Evolutionary conservation across 106 monocot species (phyloP), one percentile per base, ranked within the genome.

Genomic region (Dendrobium catenatum): DNA sequence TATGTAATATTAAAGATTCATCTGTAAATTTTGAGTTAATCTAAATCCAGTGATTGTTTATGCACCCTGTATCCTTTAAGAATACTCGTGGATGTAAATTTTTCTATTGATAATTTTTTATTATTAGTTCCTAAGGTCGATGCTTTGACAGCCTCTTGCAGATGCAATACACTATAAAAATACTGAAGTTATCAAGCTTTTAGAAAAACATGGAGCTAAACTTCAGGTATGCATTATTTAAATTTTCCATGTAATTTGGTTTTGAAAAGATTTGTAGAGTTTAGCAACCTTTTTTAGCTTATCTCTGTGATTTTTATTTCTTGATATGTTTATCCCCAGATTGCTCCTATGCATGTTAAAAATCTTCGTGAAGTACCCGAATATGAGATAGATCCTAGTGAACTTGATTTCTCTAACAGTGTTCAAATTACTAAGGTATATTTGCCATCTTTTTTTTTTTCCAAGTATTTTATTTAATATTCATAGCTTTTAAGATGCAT

Each of bases 121-220:
- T 33, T 70, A 70, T 37, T 70, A 37, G 37, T 37, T 70, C 70
- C 37, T 22, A 70, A 70, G 33, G 2, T 70, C 15, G 2, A 37
- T 70, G 70, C 70, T 44, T 74, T 74, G 74, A 82, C 88, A 98
- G 97, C 97, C 97, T 40, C 88, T 98, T 64, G 94, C 92, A 55
- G 97, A 98, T 93, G 97, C 97, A 81, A 89, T 93, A 75, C 86
- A 93, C 79, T 93, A 93, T 80, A 91, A 98, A 79, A 87, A 95
- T 40, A 75, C 88, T 81, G 89, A 87, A 48, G 93, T 87, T 58
- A 98, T 98, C 78, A 88, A 88, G 79, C 80, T 94, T 64, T 88
- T 98, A 84, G 94, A 98, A 80, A 93, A 89, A 49, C 74, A 87
- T 73, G 97, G 97, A 51, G 92, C 97, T 55, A 94, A 90, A 79